These are phyloP conservation scores for Fusarium sp. DNA, from an alignment of 2,329 filamentous ascomycete genomes.

Conservation along the genomic window DNA sequence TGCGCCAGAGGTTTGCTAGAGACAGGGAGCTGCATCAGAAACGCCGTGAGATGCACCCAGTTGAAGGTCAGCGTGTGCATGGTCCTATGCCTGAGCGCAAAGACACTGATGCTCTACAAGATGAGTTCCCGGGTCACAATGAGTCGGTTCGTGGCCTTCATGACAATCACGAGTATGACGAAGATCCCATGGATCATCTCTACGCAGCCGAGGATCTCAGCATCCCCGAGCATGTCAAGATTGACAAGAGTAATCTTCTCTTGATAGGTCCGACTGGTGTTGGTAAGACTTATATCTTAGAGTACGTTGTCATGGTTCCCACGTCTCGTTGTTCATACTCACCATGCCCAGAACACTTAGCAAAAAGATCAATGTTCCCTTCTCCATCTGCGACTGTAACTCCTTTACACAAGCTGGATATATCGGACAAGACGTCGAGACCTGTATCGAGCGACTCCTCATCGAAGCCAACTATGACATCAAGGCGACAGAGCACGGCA, in stretches of 20 bases:
- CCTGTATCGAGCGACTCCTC: constrained; percentile 89
- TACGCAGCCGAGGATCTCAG: constrained; percentile 61
- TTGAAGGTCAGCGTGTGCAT: constrained; percentile 74
- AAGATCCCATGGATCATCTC: constrained; percentile 55
- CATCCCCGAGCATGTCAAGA: constrained; percentile 68
- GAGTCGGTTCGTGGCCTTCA: constrained; percentile 59
- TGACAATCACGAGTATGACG: constrained; percentile 48
- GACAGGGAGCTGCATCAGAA: constrained; percentile 71
- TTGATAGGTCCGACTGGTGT: constrained; percentile 93
- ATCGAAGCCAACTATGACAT: constrained; percentile 93
- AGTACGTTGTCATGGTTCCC: constrained; percentile 56
- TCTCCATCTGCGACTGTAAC: constrained; percentile 95
- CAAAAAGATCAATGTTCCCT: constrained; percentile 92
- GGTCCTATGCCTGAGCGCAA: constrained; percentile 44
- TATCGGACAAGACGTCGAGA: constrained; percentile 97
- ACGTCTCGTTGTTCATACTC: constrained; percentile 9
- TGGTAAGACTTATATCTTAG: constrained; percentile 94
- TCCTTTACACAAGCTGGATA: constrained; percentile 97
- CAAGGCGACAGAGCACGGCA: constrained; percentile 85
- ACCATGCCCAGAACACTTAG: constrained; percentile 79
- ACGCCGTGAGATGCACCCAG: constrained; percentile 73
- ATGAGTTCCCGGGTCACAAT: constrained; percentile 66
- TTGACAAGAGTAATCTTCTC: constrained; percentile 96
- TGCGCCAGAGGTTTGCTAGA: constrained; percentile 77
- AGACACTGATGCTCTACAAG: constrained; percentile 56